Conservation (phyloP, 345 rosid genomes). For the Linum usitatissimum region DNA sequence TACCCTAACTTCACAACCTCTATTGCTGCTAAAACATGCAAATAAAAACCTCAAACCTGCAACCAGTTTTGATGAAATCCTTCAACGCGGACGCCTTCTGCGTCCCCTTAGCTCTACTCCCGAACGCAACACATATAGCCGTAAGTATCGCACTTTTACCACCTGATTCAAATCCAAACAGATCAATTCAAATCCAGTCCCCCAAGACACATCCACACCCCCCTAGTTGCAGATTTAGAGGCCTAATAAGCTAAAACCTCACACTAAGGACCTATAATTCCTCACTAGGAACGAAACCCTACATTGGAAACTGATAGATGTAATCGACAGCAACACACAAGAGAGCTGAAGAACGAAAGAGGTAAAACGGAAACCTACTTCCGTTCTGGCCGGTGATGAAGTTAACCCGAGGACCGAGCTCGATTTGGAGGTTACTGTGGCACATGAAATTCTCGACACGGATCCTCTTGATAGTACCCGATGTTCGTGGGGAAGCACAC, state of each 20-base stretch:
- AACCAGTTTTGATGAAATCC: slow-evolving; percentile 79
- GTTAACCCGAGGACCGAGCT: slow-evolving; percentile 79
- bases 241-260: background rate
- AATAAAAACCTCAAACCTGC: slow-evolving; percentile 45
- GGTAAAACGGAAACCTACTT: slow-evolving; percentile 33
- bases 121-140: slow-evolving; percentile 84
- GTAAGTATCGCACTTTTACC: slow-evolving; percentile 92
- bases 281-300: background rate
- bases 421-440: slow-evolving; percentile 67
- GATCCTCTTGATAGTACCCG: slow-evolving; percentile 59
- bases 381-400: slow-evolving; percentile 96
- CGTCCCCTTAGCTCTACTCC: slow-evolving; percentile 83
- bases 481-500: slow-evolving; percentile 27
- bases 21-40: slow-evolving; percentile 4
- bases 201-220: background rate
- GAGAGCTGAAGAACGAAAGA: background rate
- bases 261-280: slow-evolving; percentile 3
- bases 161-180: slow-evolving; percentile 31
- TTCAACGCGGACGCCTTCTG: slow-evolving; percentile 72
- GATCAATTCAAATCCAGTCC: background rate
- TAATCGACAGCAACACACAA: background rate
- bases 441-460: slow-evolving; percentile 90
- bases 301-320: background rate
- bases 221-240: background rate
- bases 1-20: background rate